These are phyloP conservation scores for Chenopodium berlandieri DNA, from an alignment of 148 eudicot genomes.

Conservation along the genomic window DNA sequence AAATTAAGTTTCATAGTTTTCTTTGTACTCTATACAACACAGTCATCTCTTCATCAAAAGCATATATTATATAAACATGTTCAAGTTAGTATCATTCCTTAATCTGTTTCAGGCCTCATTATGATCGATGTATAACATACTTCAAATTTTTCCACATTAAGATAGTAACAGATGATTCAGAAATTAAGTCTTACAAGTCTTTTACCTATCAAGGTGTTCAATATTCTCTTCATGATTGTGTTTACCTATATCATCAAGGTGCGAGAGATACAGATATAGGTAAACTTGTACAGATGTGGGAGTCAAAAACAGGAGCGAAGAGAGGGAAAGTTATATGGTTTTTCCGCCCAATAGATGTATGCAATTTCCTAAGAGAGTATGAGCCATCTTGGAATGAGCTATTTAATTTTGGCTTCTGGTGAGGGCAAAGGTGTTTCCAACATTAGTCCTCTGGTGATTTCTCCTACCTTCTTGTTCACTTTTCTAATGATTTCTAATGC, in stretches of 20 bases:
- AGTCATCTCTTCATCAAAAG: too few species aligned
- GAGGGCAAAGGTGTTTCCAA: conserved; percentile 49
- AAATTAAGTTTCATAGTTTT: too few species aligned
- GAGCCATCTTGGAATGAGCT: conserved; percentile 50
- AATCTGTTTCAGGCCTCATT: too few species aligned
- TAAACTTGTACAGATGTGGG: conserved; percentile 53
- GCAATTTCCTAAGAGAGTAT: conserved; percentile 31
- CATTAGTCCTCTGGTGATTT: conserved; percentile 46
- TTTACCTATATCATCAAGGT: conserved; percentile 33
- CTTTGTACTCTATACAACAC: too few species aligned
- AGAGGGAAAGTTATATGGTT: conserved; percentile 58
- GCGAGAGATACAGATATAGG: conserved; percentile 48
- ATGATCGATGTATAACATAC: too few species aligned
- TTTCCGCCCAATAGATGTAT: conserved; percentile 54
- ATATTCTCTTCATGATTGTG: conserved; percentile 47
- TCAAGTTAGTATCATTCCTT: too few species aligned
- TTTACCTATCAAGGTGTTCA: conserved; percentile 49
- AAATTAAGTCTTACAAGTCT: conserved; percentile 29
- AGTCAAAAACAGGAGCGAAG: conserved; percentile 22
- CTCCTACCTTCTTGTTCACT: not conserved
- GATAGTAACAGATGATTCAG: not conserved
- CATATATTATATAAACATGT: too few species aligned
- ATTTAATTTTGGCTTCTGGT: conserved; percentile 56
- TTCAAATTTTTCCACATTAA: too few species aligned
- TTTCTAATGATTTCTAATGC: not conserved